Conservation (phyloP, 2,329 filamentous ascomycete species). For the Fusarium sambucinum region DNA sequence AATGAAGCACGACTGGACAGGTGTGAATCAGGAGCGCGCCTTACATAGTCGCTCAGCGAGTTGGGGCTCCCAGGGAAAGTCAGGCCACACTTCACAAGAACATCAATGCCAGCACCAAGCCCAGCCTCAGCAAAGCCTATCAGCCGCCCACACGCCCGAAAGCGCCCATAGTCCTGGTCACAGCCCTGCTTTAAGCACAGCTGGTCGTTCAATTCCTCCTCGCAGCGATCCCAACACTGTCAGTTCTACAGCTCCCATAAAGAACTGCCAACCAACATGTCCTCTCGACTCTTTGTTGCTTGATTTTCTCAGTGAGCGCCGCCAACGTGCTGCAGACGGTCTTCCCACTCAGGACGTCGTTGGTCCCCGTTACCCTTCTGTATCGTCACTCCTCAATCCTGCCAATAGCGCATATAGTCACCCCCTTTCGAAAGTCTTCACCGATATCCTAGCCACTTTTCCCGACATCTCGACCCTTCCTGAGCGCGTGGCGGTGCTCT, state of each 20-base stretch:
- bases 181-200: slow-evolving; percentile 40
- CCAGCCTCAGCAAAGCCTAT: slow-evolving; percentile 28
- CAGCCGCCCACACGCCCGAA: slow-evolving; percentile 40
- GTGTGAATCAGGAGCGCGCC: slow-evolving; percentile 45
- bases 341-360: slow-evolving; percentile 73
- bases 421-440: slow-evolving; percentile 85
- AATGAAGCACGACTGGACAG: slow-evolving; percentile 65
- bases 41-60: slow-evolving; percentile 43
- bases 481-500: slow-evolving; percentile 84
- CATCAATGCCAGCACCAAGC: slow-evolving; percentile 31
- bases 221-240: slow-evolving; percentile 37
- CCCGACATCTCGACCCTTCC: slow-evolving; percentile 82
- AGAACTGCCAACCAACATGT: slow-evolving; percentile 77
- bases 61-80: slow-evolving; percentile 43
- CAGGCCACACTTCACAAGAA: slow-evolving; percentile 31
- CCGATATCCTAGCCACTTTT: slow-evolving; percentile 86
- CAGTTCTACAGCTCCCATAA: slow-evolving; percentile 56
- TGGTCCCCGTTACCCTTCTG: slow-evolving; percentile 82
- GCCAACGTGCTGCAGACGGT: slow-evolving; percentile 74
- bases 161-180: slow-evolving; percentile 40
- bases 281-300: slow-evolving; percentile 83
- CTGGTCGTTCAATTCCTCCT: slow-evolving; percentile 24
- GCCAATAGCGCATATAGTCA: slow-evolving; percentile 72
- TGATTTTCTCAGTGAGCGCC: slow-evolving; percentile 79
- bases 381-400: slow-evolving; percentile 82